Conservation (phyloP, 129 eudicot genomes). For the Calendula officinalis region DNA sequence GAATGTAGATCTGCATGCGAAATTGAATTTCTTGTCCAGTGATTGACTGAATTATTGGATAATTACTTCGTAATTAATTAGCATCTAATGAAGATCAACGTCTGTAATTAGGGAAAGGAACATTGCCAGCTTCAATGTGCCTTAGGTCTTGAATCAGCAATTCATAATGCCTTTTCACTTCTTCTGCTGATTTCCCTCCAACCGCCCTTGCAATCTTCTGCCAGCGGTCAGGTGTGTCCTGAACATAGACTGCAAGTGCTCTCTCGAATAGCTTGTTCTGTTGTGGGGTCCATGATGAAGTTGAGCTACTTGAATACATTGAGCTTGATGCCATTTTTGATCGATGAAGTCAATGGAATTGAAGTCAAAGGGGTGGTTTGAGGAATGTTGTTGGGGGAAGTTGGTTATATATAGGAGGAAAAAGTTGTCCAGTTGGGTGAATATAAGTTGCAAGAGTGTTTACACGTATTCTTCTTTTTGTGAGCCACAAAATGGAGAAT, state of each 20-base stretch:
- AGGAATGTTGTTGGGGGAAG: slow-evolving; percentile 30
- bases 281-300: slow-evolving; percentile 58
- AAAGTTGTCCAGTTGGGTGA: slow-evolving; percentile 45
- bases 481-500: slow-evolving; percentile 26
- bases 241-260: slow-evolving; percentile 62
- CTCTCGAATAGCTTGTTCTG: slow-evolving; percentile 78
- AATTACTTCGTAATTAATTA: slow-evolving; percentile 22
- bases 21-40: not conserved
- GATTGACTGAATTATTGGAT: not conserved
- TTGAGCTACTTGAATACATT: slow-evolving; percentile 43
- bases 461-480: slow-evolving; percentile 33
- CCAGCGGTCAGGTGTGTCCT: slow-evolving; percentile 85
- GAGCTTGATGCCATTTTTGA: slow-evolving; percentile 57
- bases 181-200: slow-evolving; percentile 70
- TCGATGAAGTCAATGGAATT: not conserved
- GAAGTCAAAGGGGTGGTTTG: slow-evolving; percentile 40
- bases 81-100: slow-evolving; percentile 24
- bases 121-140: slow-evolving; percentile 63
- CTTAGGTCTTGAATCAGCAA: slow-evolving; percentile 63
- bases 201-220: slow-evolving; percentile 71
- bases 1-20: not conserved
- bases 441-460: slow-evolving; percentile 37
- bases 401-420: slow-evolving; percentile 50
- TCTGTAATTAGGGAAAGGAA: slow-evolving; percentile 62
- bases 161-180: slow-evolving; percentile 79